Evolutionary conservation across 345 rosid genomes (phyloP).

Genomic region (Arabis hirsuta): DNA sequence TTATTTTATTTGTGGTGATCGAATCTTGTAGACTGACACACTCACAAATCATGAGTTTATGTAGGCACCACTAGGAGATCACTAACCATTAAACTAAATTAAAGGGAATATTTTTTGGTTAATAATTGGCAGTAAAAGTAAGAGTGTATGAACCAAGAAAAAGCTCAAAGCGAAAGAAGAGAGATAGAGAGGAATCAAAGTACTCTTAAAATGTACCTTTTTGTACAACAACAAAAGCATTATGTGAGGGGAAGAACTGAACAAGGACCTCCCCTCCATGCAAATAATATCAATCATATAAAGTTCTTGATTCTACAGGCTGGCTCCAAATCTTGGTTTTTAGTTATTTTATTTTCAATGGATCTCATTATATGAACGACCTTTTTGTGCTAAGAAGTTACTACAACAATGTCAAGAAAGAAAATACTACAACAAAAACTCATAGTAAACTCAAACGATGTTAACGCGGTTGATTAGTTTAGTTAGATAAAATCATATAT

Average conservation of each 20-base stretch:
- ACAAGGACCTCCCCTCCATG: slow-evolving; percentile 29
- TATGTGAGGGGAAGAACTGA: slow-evolving; percentile 10
- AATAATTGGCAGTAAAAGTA: slow-evolving; percentile 39
- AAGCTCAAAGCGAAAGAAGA: slow-evolving; percentile 35
- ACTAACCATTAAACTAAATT: slow-evolving; percentile 17
- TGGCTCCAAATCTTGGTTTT: slow-evolving; percentile 27
- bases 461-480: not conserved
- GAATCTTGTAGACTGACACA: slow-evolving; percentile 39
- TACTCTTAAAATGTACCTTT: slow-evolving; percentile 37
- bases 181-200: slow-evolving; percentile 36
- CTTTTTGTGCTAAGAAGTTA: not conserved
- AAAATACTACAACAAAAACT: not conserved
- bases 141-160: slow-evolving; percentile 30
- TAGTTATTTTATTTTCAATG: not conserved
- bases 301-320: slow-evolving; percentile 39
- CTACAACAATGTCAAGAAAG: not conserved
- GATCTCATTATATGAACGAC: not conserved
- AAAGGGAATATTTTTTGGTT: slow-evolving; percentile 22
- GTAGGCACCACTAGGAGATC: slow-evolving; percentile 29
- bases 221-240: slow-evolving; percentile 33
- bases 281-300: slow-evolving; percentile 41
- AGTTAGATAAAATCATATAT: not conserved
- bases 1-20: slow-evolving; percentile 15
- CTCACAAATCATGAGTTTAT: slow-evolving; percentile 32
- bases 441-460: not conserved